These are phyloP conservation scores for Plasmodium reichenowi DNA, from an alignment of 169 alveolate genomes.

Conservation along the genomic window DNA sequence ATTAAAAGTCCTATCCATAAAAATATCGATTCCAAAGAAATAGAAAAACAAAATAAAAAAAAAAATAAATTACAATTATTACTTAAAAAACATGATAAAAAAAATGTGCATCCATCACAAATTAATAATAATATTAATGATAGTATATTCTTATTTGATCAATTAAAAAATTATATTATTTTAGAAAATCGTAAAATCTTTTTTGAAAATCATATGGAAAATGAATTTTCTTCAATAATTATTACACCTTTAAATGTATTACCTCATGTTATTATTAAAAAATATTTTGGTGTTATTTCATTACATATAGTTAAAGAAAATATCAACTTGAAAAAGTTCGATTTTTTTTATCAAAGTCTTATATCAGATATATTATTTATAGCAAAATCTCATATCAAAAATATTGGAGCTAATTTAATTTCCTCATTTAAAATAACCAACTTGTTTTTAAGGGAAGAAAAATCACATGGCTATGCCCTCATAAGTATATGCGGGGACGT, in stretches of 20 bases:
- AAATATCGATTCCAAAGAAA: slow-evolving; percentile 2
- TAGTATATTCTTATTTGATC: slow-evolving; percentile 34
- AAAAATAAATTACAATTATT: slow-evolving; percentile 27
- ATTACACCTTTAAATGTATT: slow-evolving; percentile 66
- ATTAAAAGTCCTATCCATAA: no score
- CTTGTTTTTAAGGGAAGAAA: slow-evolving; percentile 67
- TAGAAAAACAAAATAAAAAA: slow-evolving; percentile 20
- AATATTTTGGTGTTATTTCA: slow-evolving; percentile 74
- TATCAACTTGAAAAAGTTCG: slow-evolving; percentile 53
- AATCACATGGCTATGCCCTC: slow-evolving; percentile 76
- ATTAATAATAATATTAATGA: slow-evolving; percentile 12
- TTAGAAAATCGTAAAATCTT: slow-evolving; percentile 42
- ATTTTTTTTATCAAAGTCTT: slow-evolving; percentile 68
- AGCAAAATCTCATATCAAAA: slow-evolving; percentile 70
- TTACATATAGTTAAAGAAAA: slow-evolving; percentile 62
- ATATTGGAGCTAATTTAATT: slow-evolving; percentile 74
- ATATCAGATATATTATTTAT: slow-evolving; percentile 60
- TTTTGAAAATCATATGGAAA: slow-evolving; percentile 27
- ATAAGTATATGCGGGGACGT: slow-evolving; percentile 78
- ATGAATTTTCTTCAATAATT: slow-evolving; percentile 50
- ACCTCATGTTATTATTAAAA: slow-evolving; percentile 63
- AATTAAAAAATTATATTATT: slow-evolving; percentile 48
- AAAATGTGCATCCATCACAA: neutral
- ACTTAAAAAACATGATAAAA: slow-evolving; percentile 43
- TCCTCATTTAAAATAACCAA: slow-evolving; percentile 68